Evolutionary conservation across 371 early-diverging fungal genomes (phyloP), one percentile per base, ranked within the genome.

Genomic region (Mortierella sp.): DNA sequence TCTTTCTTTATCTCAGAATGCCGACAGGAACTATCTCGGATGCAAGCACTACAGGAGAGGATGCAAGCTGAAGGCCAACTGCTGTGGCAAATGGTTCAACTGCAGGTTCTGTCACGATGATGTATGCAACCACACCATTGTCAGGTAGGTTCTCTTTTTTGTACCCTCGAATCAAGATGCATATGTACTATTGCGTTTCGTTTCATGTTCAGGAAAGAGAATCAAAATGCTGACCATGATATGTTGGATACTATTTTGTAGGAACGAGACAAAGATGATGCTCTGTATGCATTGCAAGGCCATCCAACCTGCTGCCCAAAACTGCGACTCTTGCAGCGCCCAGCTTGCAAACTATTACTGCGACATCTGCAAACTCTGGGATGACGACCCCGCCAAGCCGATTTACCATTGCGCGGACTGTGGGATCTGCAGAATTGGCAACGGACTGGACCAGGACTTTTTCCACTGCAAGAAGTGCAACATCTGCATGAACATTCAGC

Each of bases 71-170:
- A 94, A 96, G 80, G 97, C 98, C 12, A 93, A 96, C 71, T 99
- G 99, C 83, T 99, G 99, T 88, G 93, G 93, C 63, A 91, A 91
- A 74, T 97, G 97, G 93, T 95, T 92, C 77, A 89, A 97, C 32
- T 99, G 99, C 88, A 93, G 99, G 70, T 96, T 99, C 82, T 99
- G 99, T 88, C 99, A 99, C 86, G 97, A 99, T 84, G 97, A 97
- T 58, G 92, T 82, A 0, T 92, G 93, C 70, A 95, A 95, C 79
- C 99, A 99, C 91, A 88, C 90, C 29, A 96, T 99, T 81, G 93
- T 96, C 63, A 84, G 99, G 97, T 96, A 92, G 70, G 75, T 58
- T 14, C 41, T 12, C 49, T 48, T 29, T 21, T 44, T 21, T 51
- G 24, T 24, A 43, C 44, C 44, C 58, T 48, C 5, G n/a, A n/a